Base-by-base conservation (phyloP, 257 asterid species). In the Rehmannia glutinosa region DNA sequence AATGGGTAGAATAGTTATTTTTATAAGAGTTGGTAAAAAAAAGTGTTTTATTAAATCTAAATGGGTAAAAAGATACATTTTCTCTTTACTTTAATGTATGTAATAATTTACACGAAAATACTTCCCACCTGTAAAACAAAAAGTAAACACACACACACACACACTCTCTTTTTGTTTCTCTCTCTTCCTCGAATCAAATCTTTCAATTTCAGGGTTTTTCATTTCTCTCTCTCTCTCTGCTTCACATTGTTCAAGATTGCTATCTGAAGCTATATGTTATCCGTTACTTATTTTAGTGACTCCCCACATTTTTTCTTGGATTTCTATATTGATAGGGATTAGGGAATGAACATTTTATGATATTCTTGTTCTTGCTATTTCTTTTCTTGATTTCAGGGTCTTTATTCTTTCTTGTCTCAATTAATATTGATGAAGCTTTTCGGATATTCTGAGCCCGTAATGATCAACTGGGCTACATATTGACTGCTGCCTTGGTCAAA, bases 191-290 rank as follows among this genome's bases (percentile, higher is more conserved):
- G 5, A 35, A 66, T 72, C 69, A 36, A 49, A 77, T 59, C 81
- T 61, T 73, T 59, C 41, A 63, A 50, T 55, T 56, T 71, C 57
- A 46, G 75, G 80, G 80, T 19, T 54, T 70, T 62, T 62, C 42
- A 28, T 23, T 43, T 23, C 38, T 23, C 20, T 25, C 36, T 30
- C 23, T 30, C 59, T 35, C 61, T 33, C n/a, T n/a, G n/a, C n/a
- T n/a, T n/a, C n/a, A n/a, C n/a, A n/a, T n/a, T n/a, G n/a, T n/a
- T 25, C 41, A 28, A 59, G 51, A 30, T 54, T 55, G 64, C 71
- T n/a, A 59, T 54, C 41, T 9, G 51, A 47, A 65, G 49, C 64
- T 57, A 53, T 58, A 60, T 21, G n/a, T 45, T 30, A 36, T n/a
- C n/a, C n/a, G n/a, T n/a, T n/a, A n/a, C n/a, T n/a, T n/a, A n/a